Evolutionary conservation across 2,329 filamentous ascomycete genomes (phyloP), one percentile per base, ranked within the genome.

Genomic region (Incumbomyces delicatus): DNA sequence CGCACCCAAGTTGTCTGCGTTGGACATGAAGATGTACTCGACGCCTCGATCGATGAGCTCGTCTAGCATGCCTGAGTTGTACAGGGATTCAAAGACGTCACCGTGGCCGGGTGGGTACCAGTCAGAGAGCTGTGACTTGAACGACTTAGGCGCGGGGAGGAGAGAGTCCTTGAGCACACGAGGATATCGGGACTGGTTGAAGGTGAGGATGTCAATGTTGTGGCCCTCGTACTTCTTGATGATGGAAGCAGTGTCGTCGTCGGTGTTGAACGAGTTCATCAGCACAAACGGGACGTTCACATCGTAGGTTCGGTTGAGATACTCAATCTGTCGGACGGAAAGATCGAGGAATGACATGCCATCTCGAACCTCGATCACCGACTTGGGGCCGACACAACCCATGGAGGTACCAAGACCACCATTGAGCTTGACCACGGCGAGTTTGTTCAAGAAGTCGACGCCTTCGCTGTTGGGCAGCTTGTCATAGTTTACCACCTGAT

Each of bases 171-270:
- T 96, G 72, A 89, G 81, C 65, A 98, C 87, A 77, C 92, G 86
- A 58, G 92, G 92, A 76, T 96, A 98, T 61, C 89, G 81, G 55
- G 92, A 98, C 75, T 98, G 92, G 78, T 98, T 98, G 83, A 98
- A 98, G 66, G 92, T 96, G 67, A 96, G 77, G 68, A 98, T 96
- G 66, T 98, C 92, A 63, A 98, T 94, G 68, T 95, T 95, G 80
- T 98, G 92, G 55, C 92, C 92, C 75, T 98, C 90, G 73, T 96
- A 98, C 77, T 98, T 98, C 82, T 98, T 98, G 77, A 98, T 98
- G 72, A 98, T 98, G 71, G 87, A 88, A 53, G 89, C 88, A 43
- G 92, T 98, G 66, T 98, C 92, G 61, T 90, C 81, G 68, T 98
- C 89, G 66, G 92, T 98, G 80, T 98, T 98, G 85, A 98, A 98